Evolutionary conservation across 2,329 filamentous ascomycete species (phyloP).

Genomic region (Colletotrichum graminicola): DNA sequence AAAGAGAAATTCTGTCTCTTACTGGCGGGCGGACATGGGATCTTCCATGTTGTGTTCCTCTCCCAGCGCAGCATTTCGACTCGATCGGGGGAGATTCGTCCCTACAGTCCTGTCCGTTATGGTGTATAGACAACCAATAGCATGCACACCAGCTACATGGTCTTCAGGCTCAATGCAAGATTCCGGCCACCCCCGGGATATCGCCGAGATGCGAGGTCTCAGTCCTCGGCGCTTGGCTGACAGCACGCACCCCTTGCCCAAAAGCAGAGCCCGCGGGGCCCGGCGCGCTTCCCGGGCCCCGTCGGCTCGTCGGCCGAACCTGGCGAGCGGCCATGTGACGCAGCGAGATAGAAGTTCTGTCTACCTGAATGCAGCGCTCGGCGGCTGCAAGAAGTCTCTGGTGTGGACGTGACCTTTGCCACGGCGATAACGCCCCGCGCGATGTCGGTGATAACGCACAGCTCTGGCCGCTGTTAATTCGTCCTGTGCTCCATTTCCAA

Average conservation of each 20-base stretch:
- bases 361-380: not conserved
- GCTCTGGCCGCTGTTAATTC: not conserved
- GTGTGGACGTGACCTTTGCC: slow-evolving; percentile 15
- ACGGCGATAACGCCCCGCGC: not conserved
- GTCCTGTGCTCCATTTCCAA: slow-evolving; percentile 21
- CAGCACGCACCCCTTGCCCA: not conserved
- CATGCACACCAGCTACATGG: too few species aligned
- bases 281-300: slow-evolving; percentile 11
- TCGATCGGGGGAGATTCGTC: not conserved
- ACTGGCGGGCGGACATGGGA: not conserved
- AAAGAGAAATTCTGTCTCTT: not conserved
- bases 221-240: slow-evolving; percentile 20
- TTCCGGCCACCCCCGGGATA: slow-evolving; percentile 36
- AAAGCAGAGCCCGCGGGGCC: slow-evolving; percentile 1
- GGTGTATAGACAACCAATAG: not conserved
- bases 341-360: slow-evolving; percentile 12
- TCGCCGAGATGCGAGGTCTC: slow-evolving; percentile 33
- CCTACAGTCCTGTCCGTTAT: not conserved
- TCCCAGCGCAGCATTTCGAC: not conserved
- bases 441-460: not conserved
- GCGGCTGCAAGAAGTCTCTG: not conserved
- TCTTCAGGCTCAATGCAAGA: not conserved
- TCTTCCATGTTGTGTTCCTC: not conserved
- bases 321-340: slow-evolving; percentile 28
- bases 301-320: slow-evolving; percentile 23